Evolutionary conservation across 2,329 filamentous ascomycete species (phyloP).

Genomic region (Stagonosporopsis vannaccii): DNA sequence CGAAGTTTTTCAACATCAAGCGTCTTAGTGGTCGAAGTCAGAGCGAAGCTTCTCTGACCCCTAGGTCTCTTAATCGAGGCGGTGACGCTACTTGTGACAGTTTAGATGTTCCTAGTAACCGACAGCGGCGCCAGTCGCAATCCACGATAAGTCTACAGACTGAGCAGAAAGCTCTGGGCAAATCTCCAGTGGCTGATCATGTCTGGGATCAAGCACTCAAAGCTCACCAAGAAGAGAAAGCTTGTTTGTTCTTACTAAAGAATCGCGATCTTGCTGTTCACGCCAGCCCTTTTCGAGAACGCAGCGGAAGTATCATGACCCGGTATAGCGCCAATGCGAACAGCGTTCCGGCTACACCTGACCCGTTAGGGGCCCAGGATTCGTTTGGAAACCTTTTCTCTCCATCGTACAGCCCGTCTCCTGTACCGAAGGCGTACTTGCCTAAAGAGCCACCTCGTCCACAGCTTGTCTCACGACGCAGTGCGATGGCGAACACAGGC

Average conservation of each 20-base stretch:
- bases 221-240: slow-evolving; percentile 46
- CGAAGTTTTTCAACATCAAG: slow-evolving; percentile 42
- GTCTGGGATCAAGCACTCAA: slow-evolving; percentile 49
- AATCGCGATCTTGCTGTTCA: slow-evolving; percentile 40
- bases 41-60: slow-evolving; percentile 39
- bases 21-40: slow-evolving; percentile 39
- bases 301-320: slow-evolving; percentile 35
- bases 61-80: slow-evolving; percentile 2
- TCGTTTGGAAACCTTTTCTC: not conserved
- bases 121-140: slow-evolving; percentile 38
- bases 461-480: slow-evolving; percentile 22
- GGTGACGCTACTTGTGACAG: slow-evolving; percentile 35
- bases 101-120: slow-evolving; percentile 16
- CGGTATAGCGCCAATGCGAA: slow-evolving; percentile 7
- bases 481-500: slow-evolving; percentile 24
- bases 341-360: not conserved
- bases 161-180: slow-evolving; percentile 35
- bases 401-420: not conserved
- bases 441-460: not conserved
- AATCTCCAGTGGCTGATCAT: slow-evolving; percentile 32
- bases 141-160: slow-evolving; percentile 41
- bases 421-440: not conserved
- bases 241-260: slow-evolving; percentile 42
- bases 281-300: slow-evolving; percentile 42
- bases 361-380: not conserved